Conservation (phyloP, 495 filamentous ascomycete species). For the Penicillium cataractarum region DNA sequence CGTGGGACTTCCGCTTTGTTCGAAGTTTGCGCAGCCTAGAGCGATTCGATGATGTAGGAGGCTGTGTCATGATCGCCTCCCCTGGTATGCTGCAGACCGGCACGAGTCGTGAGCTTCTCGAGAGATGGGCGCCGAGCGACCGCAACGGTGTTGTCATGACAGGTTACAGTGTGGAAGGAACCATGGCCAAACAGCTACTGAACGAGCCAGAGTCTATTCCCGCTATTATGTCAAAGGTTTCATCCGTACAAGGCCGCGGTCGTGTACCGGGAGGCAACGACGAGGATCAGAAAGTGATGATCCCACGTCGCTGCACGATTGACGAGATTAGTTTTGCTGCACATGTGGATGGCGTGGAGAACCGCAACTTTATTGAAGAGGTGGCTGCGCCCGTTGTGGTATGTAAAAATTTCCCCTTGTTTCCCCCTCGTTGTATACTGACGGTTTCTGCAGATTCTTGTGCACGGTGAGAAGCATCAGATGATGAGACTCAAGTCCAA, state of each 20-base stretch:
- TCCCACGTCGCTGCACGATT: slow-evolving; percentile 86
- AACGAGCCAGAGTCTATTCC: slow-evolving; percentile 92
- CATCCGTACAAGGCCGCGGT: slow-evolving; percentile 58
- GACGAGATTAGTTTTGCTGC: slow-evolving; percentile 94
- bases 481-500: slow-evolving; percentile 98
- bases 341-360: slow-evolving; percentile 95
- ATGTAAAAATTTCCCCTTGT: slow-evolving; percentile 43
- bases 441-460: slow-evolving; percentile 67
- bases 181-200: slow-evolving; percentile 94
- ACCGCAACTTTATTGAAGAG: slow-evolving; percentile 92
- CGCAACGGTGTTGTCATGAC: slow-evolving; percentile 97
- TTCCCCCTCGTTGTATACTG: background rate
- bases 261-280: slow-evolving; percentile 49
- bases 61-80: slow-evolving; percentile 95
- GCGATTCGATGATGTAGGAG: slow-evolving; percentile 91
- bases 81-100: slow-evolving; percentile 98
- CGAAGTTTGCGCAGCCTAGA: slow-evolving; percentile 89
- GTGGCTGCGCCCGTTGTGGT: slow-evolving; percentile 89
- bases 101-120: slow-evolving; percentile 86
- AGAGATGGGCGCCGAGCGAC: slow-evolving; percentile 93
- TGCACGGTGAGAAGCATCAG: slow-evolving; percentile 95
- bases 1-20: slow-evolving; percentile 95
- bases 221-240: slow-evolving; percentile 80
- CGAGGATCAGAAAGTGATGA: slow-evolving; percentile 81
- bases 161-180: slow-evolving; percentile 96